Evolutionary conservation across 352 stramenopile species (phyloP), one percentile per base, ranked within the genome.

Genomic region (Phytopythium cucurbitacearum): DNA sequence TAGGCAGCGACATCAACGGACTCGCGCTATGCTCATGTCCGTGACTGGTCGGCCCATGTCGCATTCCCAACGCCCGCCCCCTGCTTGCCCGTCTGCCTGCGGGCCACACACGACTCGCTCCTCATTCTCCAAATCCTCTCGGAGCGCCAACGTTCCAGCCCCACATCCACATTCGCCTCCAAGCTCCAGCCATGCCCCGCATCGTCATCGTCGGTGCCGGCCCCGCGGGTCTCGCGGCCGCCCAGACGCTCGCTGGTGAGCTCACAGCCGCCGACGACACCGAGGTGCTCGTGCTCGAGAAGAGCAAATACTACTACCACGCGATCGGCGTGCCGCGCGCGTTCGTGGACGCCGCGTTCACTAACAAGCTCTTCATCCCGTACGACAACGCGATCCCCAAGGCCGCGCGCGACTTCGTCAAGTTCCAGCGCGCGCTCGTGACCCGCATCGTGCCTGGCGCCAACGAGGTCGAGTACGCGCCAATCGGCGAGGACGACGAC

Each of bases 131-230:
- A 16, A 41, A 41, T 52, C 21, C 8, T 4, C 35, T 52, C 28
- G 10, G 12, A 11, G 13, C 35, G 35, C 28, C 8, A 16, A 55
- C 44, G 39, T 9, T 45, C 8, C 43, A 44, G 5, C 3, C 13
- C 12, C 2, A 28, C 21, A 28, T 47, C 41, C 15, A 48, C 43
- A 48, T 13, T 13, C 28, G 0, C 45, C 8, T 8, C 40, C 40
- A 12, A 11, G 13, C 13, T 16, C 9, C 8, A 48, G 21, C 6
- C 44, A 76, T 80, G 70, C 55, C 65, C 59, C 69, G 69, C 37
- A 73, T 86, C 36, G 60, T 86, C 36, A 79, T 86, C 59, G 50
- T 86, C 43, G 76, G 76, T 40, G 76, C 65, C 39, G 76, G 76
- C 39, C 58, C 62, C 11, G 73, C 72, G 7, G 76, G 76, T 28